Base-by-base conservation (phyloP, 495 filamentous ascomycete genomes). In the Thermochaetoides thermophila region DNA sequence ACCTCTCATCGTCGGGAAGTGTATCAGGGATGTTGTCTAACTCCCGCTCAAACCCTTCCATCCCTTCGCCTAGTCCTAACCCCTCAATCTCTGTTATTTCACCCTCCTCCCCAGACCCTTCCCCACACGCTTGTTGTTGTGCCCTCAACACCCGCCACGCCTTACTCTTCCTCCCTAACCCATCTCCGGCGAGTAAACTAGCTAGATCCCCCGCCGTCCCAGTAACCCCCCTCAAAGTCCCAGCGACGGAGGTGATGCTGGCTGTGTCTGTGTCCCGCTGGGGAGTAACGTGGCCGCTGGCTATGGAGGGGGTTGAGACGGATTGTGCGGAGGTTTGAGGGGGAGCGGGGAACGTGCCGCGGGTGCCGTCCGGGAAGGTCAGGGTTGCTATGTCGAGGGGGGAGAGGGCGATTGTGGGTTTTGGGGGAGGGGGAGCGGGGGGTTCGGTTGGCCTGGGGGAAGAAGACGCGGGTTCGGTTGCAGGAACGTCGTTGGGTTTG, bases 221-320 rank as follows among this genome's bases (percentile, higher is more conserved):
- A n/a, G n/a, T n/a, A n/a, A n/a, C n/a, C n/a, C n/a, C n/a, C 17
- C 78, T 80, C 12, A 79, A 40, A 5, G 83, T 85, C 7, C 81
- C 83, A 7, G 78, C 70, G 52, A 74, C 76, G 62, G 85, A 95
- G 55, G 71, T 72, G 25, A 96, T 62, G 49, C 91, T 96, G 39
- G 77, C 74, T 7, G 72, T 73, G 42, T 96, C 91, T 28, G 76
- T 78, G 4, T 49, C 50, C 5, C 53, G 17, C 26, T 22, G 44
- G 10, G 62, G 48, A 8, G 49, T 45, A 8, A 44, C 48, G 41
- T 42, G 36, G 19, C 46, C 56, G 28, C 58, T 51, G 15, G 46
- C 46, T 5, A 33, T 28, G n/a, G n/a, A n/a, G 1, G 49, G 41
- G 4, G 53, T 42, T n/a, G 59, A 35, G 48, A 46, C 45, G 21